phyloP scores from a whole-genome alignment of 1,139 yeast species.

The Zhuliangozyma parablackwelliae region DNA sequence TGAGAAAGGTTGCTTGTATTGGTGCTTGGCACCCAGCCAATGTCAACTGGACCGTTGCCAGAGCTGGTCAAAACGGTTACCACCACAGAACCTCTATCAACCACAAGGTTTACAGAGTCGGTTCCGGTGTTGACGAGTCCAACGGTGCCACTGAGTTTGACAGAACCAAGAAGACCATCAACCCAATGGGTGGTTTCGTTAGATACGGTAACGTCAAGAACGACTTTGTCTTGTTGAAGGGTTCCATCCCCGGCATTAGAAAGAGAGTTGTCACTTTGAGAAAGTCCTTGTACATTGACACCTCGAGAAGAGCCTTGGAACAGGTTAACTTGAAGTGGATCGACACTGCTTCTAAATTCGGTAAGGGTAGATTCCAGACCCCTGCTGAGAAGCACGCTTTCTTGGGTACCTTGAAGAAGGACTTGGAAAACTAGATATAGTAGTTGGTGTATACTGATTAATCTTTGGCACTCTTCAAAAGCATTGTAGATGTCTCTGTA shows the following conservation, averaged over 20 bases:
- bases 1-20: slow-evolving; percentile 99
- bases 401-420: slow-evolving; percentile 99
- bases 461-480: too few species aligned
- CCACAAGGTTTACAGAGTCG: slow-evolving; percentile 99
- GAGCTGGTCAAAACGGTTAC: slow-evolving; percentile 99
- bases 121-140: slow-evolving; percentile 91
- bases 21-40: slow-evolving; percentile 99
- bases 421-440: slow-evolving; percentile 38
- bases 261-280: slow-evolving; percentile 99
- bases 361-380: slow-evolving; percentile 99
- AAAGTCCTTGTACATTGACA: slow-evolving; percentile 97
- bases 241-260: slow-evolving; percentile 99
- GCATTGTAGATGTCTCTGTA: too few species aligned
- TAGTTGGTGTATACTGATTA: too few species aligned
- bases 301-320: slow-evolving; percentile 97
- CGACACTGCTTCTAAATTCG: slow-evolving; percentile 99
- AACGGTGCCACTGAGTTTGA: slow-evolving; percentile 96
- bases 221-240: slow-evolving; percentile 96
- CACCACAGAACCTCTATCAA: slow-evolving; percentile 99
- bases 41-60: slow-evolving; percentile 99
- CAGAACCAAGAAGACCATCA: slow-evolving; percentile 99
- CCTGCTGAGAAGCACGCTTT: slow-evolving; percentile 99
- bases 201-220: slow-evolving; percentile 98
- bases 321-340: slow-evolving; percentile 98
- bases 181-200: slow-evolving; percentile 99